Base-by-base conservation (phyloP, 2,329 filamentous ascomycete species). In the Akanthomyces lecanii region DNA sequence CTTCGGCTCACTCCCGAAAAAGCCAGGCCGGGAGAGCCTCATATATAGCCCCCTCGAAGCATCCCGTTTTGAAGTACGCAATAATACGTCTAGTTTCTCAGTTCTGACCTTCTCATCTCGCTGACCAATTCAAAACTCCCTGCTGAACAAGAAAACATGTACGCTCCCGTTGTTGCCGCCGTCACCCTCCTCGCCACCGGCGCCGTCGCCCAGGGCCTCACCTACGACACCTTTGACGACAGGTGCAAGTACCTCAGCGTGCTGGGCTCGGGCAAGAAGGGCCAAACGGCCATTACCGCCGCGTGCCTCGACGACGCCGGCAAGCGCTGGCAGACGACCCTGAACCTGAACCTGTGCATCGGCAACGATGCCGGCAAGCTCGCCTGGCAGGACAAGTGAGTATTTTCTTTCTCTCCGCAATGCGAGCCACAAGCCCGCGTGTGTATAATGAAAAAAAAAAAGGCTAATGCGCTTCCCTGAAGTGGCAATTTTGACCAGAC, bases 311-410 rank as follows among this genome's bases (percentile, higher is more conserved):
- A 58, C 44, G 14, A 48, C 12, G 28, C 42, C 42, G 55, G 55
- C 55, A 25, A 48, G 44, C 55, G 40, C 23, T 58, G 55, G 55
- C 28, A 44, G 28, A 58, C 55, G 8, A 58, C 25, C 38, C 18
- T 58, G 44, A 58, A 58, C 55, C 44, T 58, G 55, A 58, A 58
- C 55, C 55, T 12, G 55, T 58, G 55, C 44, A 28, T 58, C 10
- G 42, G 42, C 55, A 58, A 58, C 55, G n/a, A 58, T 6, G 28
- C 28, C 55, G 55, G 55, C 55, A 48, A 48, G 55, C 55, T 58
- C 8, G 44, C n/a, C 44, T 58, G 55, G 55, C 5, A 38, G 44
- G 30, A 58, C n/a, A 44, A 30, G 55, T 58, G 18, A 12, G 55
- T 48, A 4, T 8, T 42, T 6, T 40, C 25, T 30, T 28, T 18